These are phyloP conservation scores for Fusarium sp. DNA, from an alignment of 2,329 filamentous ascomycete genomes.

Conservation along the genomic window DNA sequence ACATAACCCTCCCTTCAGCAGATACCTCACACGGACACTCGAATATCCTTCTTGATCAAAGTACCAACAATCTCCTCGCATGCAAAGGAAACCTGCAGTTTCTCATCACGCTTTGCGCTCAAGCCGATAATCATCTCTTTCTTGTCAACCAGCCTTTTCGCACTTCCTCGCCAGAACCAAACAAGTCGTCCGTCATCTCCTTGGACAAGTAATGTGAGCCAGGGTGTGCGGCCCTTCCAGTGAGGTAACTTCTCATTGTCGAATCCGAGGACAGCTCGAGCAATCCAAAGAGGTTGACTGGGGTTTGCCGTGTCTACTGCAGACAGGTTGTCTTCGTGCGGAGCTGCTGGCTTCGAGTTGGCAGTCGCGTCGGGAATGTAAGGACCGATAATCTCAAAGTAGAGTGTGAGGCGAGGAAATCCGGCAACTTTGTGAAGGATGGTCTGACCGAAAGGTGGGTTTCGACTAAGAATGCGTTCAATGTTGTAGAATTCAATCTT, in stretches of 20 bases:
- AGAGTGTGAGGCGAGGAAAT: constrained; percentile 70
- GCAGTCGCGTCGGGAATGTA: neutral
- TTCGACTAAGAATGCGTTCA: constrained; percentile 77
- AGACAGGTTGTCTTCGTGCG: neutral
- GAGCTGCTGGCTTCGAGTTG: no score
- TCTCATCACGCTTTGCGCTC: constrained; percentile 60
- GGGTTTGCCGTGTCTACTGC: neutral
- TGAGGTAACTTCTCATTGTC: constrained; percentile 67
- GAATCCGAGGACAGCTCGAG: constrained; percentile 75
- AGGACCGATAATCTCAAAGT: constrained; percentile 45
- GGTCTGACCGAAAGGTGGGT: constrained; percentile 82
- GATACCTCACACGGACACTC: constrained; percentile 10
- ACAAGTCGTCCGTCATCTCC: constrained; percentile 60
- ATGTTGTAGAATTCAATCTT: constrained; percentile 73
- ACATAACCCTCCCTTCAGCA: neutral
- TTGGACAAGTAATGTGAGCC: constrained; percentile 78
- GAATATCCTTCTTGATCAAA: constrained; percentile 44
- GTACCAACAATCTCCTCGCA: constrained; percentile 85
- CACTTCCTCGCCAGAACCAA: constrained; percentile 72
- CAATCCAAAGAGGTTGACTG: constrained; percentile 43
- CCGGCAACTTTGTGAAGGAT: constrained; percentile 69
- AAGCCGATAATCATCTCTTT: constrained; percentile 65
- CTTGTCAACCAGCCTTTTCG: constrained; percentile 68
- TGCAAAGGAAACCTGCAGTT: constrained; percentile 73
- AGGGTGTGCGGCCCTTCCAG: constrained; percentile 72